Percentiles rank a stretch among this genome's conserved stretches.
phyloP scores from a whole-genome alignment of 148 eudicot species.

The Rhododendron kiyosumense region DNA sequence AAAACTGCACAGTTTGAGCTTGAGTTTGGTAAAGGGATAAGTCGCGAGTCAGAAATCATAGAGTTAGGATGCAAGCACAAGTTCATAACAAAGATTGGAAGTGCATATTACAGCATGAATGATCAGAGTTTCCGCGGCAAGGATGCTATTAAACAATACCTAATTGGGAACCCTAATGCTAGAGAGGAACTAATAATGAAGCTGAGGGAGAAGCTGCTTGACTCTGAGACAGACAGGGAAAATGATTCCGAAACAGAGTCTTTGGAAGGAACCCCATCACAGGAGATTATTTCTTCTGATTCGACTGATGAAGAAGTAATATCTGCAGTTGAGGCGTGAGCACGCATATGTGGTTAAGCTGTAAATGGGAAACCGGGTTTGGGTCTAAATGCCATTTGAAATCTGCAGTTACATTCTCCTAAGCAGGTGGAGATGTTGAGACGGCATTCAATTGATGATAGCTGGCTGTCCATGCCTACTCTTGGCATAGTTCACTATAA shows the following conservation, averaged over 20 bases:
- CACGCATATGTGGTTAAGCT: background rate
- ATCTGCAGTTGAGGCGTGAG: slow-evolving; percentile 49
- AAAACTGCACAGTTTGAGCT: slow-evolving; percentile 75
- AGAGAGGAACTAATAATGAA: slow-evolving; percentile 50
- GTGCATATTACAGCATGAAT: slow-evolving; percentile 28
- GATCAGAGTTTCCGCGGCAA: slow-evolving; percentile 49
- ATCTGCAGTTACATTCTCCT: slow-evolving; percentile 9
- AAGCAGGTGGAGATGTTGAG: background rate
- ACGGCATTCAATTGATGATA: background rate
- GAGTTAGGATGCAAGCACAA: slow-evolving; percentile 70
- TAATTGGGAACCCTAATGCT: slow-evolving; percentile 36
- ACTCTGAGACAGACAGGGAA: slow-evolving; percentile 18
- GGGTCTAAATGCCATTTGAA: background rate
- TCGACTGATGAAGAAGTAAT: slow-evolving; percentile 55
- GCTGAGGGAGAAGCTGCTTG: slow-evolving; percentile 57
- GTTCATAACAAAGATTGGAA: slow-evolving; percentile 49
- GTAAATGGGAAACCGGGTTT: background rate
- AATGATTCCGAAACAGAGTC: slow-evolving; percentile 27
- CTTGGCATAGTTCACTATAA: background rate
- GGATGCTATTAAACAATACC: slow-evolving; percentile 51
- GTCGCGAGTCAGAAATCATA: slow-evolving; percentile 61
- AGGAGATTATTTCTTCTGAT: slow-evolving; percentile 39
- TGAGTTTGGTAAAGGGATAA: slow-evolving; percentile 90
- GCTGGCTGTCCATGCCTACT: background rate
- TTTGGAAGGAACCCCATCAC: slow-evolving; percentile 23